A percentile compares a stretch with the other conserved stretches of the same genome.
phyloP scores from a whole-genome alignment of 2,329 filamentous ascomycete species.

The Fusarium duplospermum region DNA sequence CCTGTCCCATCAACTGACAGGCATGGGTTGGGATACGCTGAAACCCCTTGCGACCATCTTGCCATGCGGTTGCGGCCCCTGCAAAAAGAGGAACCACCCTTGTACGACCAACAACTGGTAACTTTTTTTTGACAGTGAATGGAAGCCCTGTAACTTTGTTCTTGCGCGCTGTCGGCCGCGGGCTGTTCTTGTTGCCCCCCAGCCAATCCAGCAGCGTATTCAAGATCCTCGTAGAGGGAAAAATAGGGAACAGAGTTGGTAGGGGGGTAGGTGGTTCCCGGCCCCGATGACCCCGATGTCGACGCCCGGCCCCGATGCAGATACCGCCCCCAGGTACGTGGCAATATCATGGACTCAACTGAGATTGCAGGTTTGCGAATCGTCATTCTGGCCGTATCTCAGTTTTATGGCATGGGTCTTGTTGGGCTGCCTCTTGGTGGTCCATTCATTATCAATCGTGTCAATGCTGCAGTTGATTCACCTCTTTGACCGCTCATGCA shows the following conservation, averaged over 20 bases:
- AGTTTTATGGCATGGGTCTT: conserved; percentile 24
- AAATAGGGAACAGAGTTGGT: conserved; percentile 1
- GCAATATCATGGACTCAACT: conserved; percentile 10
- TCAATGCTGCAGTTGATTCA: neutral
- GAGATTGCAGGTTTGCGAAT: conserved; percentile 15
- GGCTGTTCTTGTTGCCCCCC: neutral
- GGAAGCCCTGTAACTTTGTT: neutral
- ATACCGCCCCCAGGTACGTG: conserved; percentile 12
- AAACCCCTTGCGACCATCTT: neutral
- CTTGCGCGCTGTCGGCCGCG: conserved; percentile 3
- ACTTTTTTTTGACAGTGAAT: neutral
- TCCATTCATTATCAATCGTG: neutral
- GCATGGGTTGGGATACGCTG: neutral
- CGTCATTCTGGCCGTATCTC: conserved; percentile 14
- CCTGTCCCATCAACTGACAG: neutral
- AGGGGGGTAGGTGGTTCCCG: conserved; percentile 13
- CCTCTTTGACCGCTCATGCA: neutral
- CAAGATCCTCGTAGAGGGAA: neutral
- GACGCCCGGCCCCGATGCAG: conserved; percentile 29
- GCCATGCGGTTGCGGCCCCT: neutral
- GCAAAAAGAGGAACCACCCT: neutral
- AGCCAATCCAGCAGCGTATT: conserved; percentile 13
- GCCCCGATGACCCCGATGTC: conserved; percentile 16
- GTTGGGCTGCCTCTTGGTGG: neutral
- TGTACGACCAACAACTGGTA: neutral